phyloP scores from a whole-genome alignment of 768 basidiomycete genomes.

The Russula sp. region DNA sequence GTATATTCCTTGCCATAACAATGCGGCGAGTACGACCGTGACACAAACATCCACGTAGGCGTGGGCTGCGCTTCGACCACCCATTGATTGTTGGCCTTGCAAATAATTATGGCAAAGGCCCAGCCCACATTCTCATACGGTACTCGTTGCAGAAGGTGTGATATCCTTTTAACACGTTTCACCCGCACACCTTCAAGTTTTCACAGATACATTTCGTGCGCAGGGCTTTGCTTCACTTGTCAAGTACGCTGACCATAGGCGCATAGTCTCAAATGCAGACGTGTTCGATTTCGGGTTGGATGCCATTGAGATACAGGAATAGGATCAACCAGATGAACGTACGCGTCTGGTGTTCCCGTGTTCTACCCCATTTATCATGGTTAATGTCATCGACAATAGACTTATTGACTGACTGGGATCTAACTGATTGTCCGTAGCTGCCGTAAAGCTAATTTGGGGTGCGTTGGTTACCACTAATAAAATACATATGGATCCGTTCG shows the following conservation, averaged over 20 bases:
- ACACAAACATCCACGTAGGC: conserved; percentile 47
- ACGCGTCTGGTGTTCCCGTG: conserved; percentile 24
- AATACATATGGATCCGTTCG: neutral
- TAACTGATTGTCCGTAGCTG: conserved; percentile 35
- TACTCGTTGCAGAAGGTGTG: conserved; percentile 75
- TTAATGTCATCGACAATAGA: conserved; percentile 30
- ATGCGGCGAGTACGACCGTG: neutral
- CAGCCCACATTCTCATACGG: conserved; percentile 63
- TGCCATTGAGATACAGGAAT: conserved; percentile 45
- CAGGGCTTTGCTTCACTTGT: conserved; percentile 63
- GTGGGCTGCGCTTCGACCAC: conserved; percentile 69
- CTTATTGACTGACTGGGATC: conserved; percentile 48
- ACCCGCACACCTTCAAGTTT: too few species aligned
- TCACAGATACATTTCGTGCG: conserved; percentile 4
- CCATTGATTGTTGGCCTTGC: conserved; percentile 48
- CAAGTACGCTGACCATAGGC: conserved; percentile 52
- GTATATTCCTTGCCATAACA: conserved; percentile 39
- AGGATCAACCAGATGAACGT: conserved; percentile 59
- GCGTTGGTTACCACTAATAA: neutral
- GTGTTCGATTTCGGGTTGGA: conserved; percentile 63
- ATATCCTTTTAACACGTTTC: neutral
- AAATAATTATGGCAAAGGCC: conserved; percentile 48
- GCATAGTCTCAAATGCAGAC: conserved; percentile 57
- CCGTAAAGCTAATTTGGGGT: conserved; percentile 12
- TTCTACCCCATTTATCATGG: neutral